A percentile compares a stretch with the other conserved stretches of the same genome.
Conservation (phyloP, 2,329 filamentous ascomycete genomes). For the Trichoderma lentiforme region DNA sequence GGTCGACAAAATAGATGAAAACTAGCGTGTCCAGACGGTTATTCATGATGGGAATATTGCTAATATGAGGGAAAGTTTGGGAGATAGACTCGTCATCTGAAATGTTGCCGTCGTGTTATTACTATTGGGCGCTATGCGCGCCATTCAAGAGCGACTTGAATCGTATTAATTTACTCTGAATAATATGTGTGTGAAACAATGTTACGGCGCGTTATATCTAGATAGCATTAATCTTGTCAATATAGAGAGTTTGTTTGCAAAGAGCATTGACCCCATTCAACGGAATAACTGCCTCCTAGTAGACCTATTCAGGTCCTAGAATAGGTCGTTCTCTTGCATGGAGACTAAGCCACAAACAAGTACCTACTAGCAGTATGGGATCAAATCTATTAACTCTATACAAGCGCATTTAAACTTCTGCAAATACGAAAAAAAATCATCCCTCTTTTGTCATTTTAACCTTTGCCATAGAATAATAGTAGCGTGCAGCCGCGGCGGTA, state of each 20-base stretch:
- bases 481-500: neutral
- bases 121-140: neutral
- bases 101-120: neutral
- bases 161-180: constrained; percentile 1
- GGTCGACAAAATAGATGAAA: constrained; percentile 79
- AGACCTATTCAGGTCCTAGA: neutral
- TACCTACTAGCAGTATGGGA: neutral
- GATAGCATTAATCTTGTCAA: neutral
- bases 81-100: neutral
- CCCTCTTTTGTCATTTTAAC: neutral
- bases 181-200: neutral
- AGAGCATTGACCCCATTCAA: neutral
- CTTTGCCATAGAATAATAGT: neutral
- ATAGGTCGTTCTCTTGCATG: neutral
- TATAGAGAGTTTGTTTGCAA: neutral
- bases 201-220: neutral
- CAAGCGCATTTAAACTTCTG: neutral
- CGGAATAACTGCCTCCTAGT: neutral
- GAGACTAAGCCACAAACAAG: neutral
- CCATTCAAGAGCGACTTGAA: neutral
- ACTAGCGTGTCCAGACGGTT: constrained; percentile 30
- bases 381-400: neutral
- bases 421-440: neutral
- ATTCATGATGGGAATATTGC: neutral
- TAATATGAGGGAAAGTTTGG: neutral